Conservation (phyloP, 257 asterid species). For the Capsicum baccatum region DNA sequence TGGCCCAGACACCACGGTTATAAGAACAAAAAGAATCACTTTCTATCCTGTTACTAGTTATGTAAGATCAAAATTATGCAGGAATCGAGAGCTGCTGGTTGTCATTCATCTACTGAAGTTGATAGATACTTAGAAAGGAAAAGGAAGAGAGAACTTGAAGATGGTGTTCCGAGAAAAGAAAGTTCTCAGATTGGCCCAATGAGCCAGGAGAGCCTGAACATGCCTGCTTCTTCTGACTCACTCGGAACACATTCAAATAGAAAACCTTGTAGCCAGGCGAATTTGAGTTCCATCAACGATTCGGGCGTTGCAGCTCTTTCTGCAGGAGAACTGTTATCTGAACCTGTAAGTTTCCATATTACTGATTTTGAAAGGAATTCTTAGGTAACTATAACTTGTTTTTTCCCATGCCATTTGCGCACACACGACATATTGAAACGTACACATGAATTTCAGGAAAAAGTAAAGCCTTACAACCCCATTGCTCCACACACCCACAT, state of each 20-base stretch:
- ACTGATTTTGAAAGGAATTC: background rate
- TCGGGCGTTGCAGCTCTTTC: constrained; percentile 48
- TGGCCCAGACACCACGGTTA: background rate
- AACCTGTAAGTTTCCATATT: constrained; percentile 57
- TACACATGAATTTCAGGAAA: background rate
- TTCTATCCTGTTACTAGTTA: background rate
- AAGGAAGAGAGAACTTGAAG: constrained; percentile 59
- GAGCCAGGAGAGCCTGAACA: constrained; percentile 53
- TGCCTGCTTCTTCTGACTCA: constrained; percentile 62
- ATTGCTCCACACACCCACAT: background rate
- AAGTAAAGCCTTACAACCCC: background rate
- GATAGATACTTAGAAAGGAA: constrained; percentile 67
- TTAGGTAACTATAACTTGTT: constrained; percentile 15
- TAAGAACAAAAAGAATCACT: background rate
- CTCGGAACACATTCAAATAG: constrained; percentile 55
- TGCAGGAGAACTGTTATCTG: constrained; percentile 62
- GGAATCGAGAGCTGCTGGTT: constrained; percentile 87
- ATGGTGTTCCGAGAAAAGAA: constrained; percentile 52
- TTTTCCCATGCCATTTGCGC: background rate
- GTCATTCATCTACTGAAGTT: constrained; percentile 70
- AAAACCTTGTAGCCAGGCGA: constrained; percentile 53
- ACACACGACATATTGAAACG: background rate
- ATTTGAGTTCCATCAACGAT: constrained; percentile 44
- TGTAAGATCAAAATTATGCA: constrained; percentile 38
- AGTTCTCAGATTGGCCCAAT: constrained; percentile 60